Percentiles rank a stretch among this genome's conserved stretches.
Conservation (phyloP, 2,329 filamentous ascomycete genomes). For the Penicillium aurantiogriseum region DNA sequence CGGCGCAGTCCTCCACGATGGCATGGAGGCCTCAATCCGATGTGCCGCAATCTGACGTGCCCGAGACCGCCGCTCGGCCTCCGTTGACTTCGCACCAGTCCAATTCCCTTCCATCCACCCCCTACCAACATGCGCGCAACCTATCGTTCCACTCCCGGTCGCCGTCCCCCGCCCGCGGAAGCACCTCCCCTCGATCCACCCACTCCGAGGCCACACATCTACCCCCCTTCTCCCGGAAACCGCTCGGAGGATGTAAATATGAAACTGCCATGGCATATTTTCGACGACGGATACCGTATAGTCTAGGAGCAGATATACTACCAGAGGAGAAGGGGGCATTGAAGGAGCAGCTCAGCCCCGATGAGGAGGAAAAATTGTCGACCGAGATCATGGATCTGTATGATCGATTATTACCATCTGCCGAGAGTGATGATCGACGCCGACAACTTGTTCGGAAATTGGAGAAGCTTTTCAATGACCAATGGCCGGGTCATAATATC, state of each 20-base stretch:
- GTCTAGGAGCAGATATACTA: slow-evolving; percentile 74
- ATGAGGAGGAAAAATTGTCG: slow-evolving; percentile 73
- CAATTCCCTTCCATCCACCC: slow-evolving; percentile 89
- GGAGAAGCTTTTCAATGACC: slow-evolving; percentile 79
- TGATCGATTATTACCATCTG: slow-evolving; percentile 76
- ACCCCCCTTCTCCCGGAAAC: slow-evolving; percentile 65
- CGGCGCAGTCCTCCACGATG: slow-evolving; percentile 42
- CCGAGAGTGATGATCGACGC: slow-evolving; percentile 73
- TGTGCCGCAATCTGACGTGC: slow-evolving; percentile 30
- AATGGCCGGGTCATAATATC: slow-evolving; percentile 90
- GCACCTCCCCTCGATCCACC: slow-evolving; percentile 83
- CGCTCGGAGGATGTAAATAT: slow-evolving; percentile 74
- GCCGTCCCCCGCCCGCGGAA: slow-evolving; percentile 74
- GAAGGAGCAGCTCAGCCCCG: slow-evolving; percentile 67
- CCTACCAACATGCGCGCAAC: slow-evolving; percentile 81
- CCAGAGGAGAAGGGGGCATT: slow-evolving; percentile 66
- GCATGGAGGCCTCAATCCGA: slow-evolving; percentile 40
- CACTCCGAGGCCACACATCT: slow-evolving; percentile 83
- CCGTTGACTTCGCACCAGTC: slow-evolving; percentile 65
- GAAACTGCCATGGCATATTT: slow-evolving; percentile 82
- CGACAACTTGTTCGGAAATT: slow-evolving; percentile 79
- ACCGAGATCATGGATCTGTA: slow-evolving; percentile 84
- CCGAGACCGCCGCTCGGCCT: slow-evolving; percentile 45
- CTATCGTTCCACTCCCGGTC: slow-evolving; percentile 76
- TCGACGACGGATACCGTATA: slow-evolving; percentile 87